Percentiles rank a stretch among this genome's conserved stretches.
These are phyloP conservation scores for Alternaria metachromatica DNA, from an alignment of 2,329 filamentous ascomycete genomes.

Conservation along the genomic window DNA sequence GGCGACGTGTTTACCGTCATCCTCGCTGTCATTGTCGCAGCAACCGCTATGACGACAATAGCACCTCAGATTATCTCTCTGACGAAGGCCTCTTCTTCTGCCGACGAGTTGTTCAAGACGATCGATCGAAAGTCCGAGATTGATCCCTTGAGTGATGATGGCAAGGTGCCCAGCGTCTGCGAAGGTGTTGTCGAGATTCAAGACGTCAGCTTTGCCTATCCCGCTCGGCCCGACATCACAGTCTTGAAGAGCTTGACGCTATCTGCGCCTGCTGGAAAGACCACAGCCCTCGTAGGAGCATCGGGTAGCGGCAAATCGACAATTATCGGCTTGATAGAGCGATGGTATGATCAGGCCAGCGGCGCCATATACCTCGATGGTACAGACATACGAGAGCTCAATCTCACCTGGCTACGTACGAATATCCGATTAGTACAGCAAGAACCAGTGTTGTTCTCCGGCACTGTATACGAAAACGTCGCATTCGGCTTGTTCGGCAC, in stretches of 20 bases:
- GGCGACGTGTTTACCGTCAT: constrained; percentile 38
- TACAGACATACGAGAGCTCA: constrained; percentile 75
- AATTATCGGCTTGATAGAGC: constrained; percentile 77
- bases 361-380: constrained; percentile 42
- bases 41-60: constrained; percentile 79
- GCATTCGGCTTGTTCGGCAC: constrained; percentile 76
- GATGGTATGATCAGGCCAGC: constrained; percentile 45
- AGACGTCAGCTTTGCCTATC: constrained; percentile 89
- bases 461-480: constrained; percentile 88
- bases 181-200: constrained; percentile 71
- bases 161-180: constrained; percentile 28
- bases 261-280: constrained; percentile 83
- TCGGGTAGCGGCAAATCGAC: constrained; percentile 95
- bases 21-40: constrained; percentile 49
- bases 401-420: constrained; percentile 87
- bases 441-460: constrained; percentile 87
- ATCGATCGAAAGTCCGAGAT: constrained; percentile 83
- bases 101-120: constrained; percentile 55
- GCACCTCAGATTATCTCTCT: constrained; percentile 85
- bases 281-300: constrained; percentile 89
- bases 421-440: constrained; percentile 92
- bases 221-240: constrained; percentile 84
- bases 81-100: constrained; percentile 42
- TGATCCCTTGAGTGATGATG: constrained; percentile 56
- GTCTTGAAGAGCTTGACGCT: constrained; percentile 86